A percentile compares a stretch with the other conserved stretches of the same genome.
Evolutionary conservation across 352 stramenopile genomes (phyloP).

Genomic region (Pythium phragmiticola): DNA sequence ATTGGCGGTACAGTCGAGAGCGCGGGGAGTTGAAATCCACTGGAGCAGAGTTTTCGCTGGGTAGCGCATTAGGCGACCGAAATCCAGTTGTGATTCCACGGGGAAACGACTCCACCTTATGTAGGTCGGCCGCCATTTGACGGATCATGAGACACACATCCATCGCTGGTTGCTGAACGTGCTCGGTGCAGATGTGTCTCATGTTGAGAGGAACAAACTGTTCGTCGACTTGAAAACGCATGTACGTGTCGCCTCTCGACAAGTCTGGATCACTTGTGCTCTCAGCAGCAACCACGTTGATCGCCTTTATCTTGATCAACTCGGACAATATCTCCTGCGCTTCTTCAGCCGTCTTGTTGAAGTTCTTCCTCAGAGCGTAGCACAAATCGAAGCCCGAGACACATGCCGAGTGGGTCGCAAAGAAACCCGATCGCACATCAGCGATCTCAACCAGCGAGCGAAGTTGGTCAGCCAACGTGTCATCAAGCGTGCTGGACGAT

Average conservation of each 20-base stretch:
- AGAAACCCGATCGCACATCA: slow-evolving; percentile 67
- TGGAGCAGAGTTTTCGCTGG: slow-evolving; percentile 19
- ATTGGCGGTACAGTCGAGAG: slow-evolving; percentile 66
- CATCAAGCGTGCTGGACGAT: slow-evolving; percentile 42
- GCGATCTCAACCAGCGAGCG: slow-evolving; percentile 52
- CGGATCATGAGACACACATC: slow-evolving; percentile 70
- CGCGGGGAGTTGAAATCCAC: slow-evolving; percentile 58
- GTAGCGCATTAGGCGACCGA: slow-evolving; percentile 29
- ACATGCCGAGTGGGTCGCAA: slow-evolving; percentile 68
- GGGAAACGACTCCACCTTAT: slow-evolving; percentile 63
- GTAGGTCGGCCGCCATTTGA: slow-evolving; percentile 64
- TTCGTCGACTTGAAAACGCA: slow-evolving; percentile 86
- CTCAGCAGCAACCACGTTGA: slow-evolving; percentile 63
- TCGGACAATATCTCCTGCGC: slow-evolving; percentile 42
- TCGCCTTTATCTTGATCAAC: slow-evolving; percentile 40
- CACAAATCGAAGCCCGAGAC: slow-evolving; percentile 52
- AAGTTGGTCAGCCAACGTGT: slow-evolving; percentile 65
- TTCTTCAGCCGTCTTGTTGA: slow-evolving; percentile 48
- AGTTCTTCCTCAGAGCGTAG: slow-evolving; percentile 55
- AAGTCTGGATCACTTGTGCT: slow-evolving; percentile 47
- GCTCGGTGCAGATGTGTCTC: slow-evolving; percentile 64
- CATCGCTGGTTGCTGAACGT: slow-evolving; percentile 50
- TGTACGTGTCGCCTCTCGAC: slow-evolving; percentile 46
- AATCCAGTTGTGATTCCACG: slow-evolving; percentile 73
- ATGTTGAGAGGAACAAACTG: slow-evolving; percentile 80